Evolutionary conservation across 306 rosid species (phyloP).

Genomic region (Trifolium pratense): DNA sequence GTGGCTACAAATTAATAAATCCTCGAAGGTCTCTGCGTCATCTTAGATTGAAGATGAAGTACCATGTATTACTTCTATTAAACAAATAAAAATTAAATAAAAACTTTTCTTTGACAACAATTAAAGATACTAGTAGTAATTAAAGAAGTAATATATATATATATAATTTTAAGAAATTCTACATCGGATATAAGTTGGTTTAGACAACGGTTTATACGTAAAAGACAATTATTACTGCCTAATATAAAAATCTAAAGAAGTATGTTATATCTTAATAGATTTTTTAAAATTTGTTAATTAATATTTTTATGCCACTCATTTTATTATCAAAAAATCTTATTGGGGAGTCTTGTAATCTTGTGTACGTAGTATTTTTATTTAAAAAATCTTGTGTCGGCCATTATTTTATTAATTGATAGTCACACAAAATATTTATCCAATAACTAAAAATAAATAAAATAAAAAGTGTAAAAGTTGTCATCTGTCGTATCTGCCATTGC

Average conservation of each 20-base stretch:
- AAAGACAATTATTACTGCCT: too few relatives aligned
- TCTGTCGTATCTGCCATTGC: not conserved
- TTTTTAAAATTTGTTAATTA: not conserved
- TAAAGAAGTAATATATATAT: not conserved
- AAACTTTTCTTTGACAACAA: not conserved
- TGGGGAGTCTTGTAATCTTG: not conserved
- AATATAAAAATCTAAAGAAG: too few relatives aligned
- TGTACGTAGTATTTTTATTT: not conserved
- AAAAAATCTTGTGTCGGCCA: not conserved
- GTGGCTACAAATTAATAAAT: slow-evolving; percentile 1
- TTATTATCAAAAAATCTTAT: not conserved
- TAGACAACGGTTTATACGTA: too few relatives aligned
- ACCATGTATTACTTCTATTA: not conserved
- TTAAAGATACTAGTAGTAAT: not conserved
- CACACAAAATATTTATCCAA: not conserved
- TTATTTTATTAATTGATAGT: not conserved
- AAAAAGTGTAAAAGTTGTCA: not conserved
- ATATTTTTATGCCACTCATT: not conserved
- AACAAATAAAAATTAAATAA: not conserved
- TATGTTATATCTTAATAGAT: too few relatives aligned
- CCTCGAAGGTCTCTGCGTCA: not conserved
- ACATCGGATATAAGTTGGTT: too few relatives aligned
- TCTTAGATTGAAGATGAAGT: too few relatives aligned
- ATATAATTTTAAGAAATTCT: too few relatives aligned
- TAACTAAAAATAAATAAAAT: not conserved